Evolutionary conservation across 805 yeast genomes (phyloP).

Genomic region (Zygosaccharomyces kombuchaensis): DNA sequence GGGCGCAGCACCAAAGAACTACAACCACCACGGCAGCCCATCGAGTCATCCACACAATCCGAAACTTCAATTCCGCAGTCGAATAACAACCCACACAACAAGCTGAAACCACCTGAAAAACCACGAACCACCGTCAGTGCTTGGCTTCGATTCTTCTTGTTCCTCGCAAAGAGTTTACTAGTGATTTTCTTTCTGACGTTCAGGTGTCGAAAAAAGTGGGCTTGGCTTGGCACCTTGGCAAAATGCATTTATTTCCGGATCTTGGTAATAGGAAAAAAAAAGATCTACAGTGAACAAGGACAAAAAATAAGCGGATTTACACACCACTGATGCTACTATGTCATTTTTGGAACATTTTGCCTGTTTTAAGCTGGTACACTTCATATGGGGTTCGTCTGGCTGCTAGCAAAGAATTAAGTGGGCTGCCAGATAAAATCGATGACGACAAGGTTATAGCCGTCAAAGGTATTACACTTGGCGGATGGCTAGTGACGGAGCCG

Average conservation of each 20-base stretch:
- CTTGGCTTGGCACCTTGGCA: slow-evolving; percentile 3
- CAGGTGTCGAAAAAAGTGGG: not conserved
- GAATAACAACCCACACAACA: not conserved
- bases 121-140: not conserved
- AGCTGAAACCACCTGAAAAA: not conserved
- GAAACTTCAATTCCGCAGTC: not conserved
- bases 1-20: not conserved
- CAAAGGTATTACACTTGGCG: slow-evolving; percentile 56
- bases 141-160: not conserved
- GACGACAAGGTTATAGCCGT: slow-evolving; percentile 5
- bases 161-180: not conserved
- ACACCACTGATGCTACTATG: not conserved
- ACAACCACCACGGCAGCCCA: slow-evolving; percentile 1
- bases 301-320: not conserved
- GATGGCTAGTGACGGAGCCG: slow-evolving; percentile 71
- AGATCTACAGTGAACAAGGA: not conserved
- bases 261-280: not conserved
- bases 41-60: slow-evolving; percentile 1
- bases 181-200: not conserved
- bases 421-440: slow-evolving; percentile 6
- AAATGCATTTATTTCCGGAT: not conserved
- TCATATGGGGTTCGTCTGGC: not conserved
- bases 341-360: not conserved
- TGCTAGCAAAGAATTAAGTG: not conserved
- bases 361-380: not conserved